Percentiles rank a stretch among this genome's conserved stretches.
Evolutionary conservation across 1,284 basidiomycete species (phyloP).

Genomic region (Mycosarcoma maydis): DNA sequence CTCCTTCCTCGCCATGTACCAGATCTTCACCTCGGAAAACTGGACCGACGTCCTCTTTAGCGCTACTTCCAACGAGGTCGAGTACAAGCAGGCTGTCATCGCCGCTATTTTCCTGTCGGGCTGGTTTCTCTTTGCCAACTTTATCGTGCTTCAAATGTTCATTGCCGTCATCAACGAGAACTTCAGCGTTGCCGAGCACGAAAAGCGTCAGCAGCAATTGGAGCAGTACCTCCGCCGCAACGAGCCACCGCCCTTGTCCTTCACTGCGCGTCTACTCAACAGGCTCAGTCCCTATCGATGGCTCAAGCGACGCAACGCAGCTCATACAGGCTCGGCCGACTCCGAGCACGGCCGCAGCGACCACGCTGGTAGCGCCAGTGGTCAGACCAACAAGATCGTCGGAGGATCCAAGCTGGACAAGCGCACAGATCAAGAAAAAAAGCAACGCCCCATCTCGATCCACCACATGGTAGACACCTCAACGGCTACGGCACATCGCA

Average conservation of each 20-base stretch:
- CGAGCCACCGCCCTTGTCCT: constrained; percentile 55
- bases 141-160: constrained; percentile 96
- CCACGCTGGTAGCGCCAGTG: constrained; percentile 5
- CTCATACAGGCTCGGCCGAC: constrained; percentile 13
- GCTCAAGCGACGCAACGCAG: constrained; percentile 72
- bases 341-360: constrained; percentile 27
- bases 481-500: constrained; percentile 36
- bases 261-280: constrained; percentile 71
- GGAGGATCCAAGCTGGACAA: constrained; percentile 28
- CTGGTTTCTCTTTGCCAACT: constrained; percentile 94
- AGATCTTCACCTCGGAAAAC: constrained; percentile 91
- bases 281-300: constrained; percentile 88
- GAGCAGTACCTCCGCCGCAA: constrained; percentile 71
- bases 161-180: constrained; percentile 99
- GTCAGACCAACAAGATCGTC: constrained; percentile 42
- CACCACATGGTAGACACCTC: constrained; percentile 30
- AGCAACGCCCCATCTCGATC: constrained; percentile 23
- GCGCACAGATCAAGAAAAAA: constrained; percentile 26
- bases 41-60: constrained; percentile 87
- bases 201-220: constrained; percentile 84
- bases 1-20: constrained; percentile 86
- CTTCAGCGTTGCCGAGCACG: constrained; percentile 90
- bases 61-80: constrained; percentile 75
- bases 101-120: constrained; percentile 79
- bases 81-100: constrained; percentile 78